These are phyloP conservation scores for Cymodocea nodosa DNA, from an alignment of 116 monocot genomes.

Conservation along the genomic window DNA sequence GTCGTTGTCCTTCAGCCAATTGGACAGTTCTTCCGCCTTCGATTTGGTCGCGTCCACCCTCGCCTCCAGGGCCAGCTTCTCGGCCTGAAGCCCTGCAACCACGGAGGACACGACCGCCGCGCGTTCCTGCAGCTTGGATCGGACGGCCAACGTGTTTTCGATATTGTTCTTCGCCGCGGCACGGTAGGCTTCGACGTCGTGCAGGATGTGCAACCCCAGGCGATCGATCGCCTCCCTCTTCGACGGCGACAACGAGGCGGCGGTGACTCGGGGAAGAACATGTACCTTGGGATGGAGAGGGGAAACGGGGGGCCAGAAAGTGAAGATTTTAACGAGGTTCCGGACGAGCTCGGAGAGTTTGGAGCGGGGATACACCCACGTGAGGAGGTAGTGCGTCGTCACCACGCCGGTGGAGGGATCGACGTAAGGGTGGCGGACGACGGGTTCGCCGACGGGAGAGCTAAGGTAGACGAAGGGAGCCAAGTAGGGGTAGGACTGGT, in stretches of 20 bases:
- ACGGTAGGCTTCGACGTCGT: not conserved
- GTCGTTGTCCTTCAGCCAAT: slow-evolving; percentile 14
- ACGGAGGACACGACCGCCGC: not conserved
- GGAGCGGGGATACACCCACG: slow-evolving; percentile 19
- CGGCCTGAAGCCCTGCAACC: slow-evolving; percentile 7
- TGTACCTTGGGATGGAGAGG: too few species aligned
- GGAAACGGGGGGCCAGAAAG: slow-evolving; percentile 2
- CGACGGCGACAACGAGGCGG: not conserved
- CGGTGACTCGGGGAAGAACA: not conserved
- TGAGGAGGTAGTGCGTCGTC: slow-evolving; percentile 14
- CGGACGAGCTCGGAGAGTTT: slow-evolving; percentile 22
- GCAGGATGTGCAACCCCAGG: not conserved
- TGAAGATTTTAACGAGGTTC: slow-evolving; percentile 22
- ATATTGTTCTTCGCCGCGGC: slow-evolving; percentile 8
- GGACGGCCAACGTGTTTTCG: not conserved
- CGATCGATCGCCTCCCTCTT: slow-evolving; percentile 24
- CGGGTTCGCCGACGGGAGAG: not conserved
- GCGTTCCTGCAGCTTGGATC: not conserved
- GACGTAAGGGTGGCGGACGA: slow-evolving; percentile 12
- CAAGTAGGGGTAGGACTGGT: slow-evolving; percentile 5
- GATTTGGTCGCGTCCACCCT: slow-evolving; percentile 1
- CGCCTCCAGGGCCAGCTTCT: slow-evolving; percentile 9
- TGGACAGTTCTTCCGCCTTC: not conserved
- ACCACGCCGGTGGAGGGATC: slow-evolving; percentile 5
- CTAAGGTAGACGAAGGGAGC: slow-evolving; percentile 11